A percentile compares a stretch with the other conserved stretches of the same genome.
phyloP scores from a whole-genome alignment of 768 basidiomycete species.

The Trametes cinnabarina region DNA sequence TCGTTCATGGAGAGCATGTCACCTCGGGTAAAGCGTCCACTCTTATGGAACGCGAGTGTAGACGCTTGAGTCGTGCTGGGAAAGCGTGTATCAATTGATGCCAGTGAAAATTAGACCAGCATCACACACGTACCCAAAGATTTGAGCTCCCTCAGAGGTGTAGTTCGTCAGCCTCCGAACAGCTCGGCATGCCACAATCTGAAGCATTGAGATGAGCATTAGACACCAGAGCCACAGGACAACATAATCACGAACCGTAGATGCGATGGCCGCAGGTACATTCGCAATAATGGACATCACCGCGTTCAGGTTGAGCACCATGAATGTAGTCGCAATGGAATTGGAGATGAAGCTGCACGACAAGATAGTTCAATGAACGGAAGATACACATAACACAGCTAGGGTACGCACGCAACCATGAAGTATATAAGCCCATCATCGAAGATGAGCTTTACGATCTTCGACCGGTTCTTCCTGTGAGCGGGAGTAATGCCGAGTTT shows the following conservation, averaged over 20 bases:
- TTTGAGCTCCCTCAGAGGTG: slow-evolving; percentile 44
- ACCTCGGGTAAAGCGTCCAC: slow-evolving; percentile 34
- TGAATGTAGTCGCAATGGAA: slow-evolving; percentile 50
- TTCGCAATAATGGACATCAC: slow-evolving; percentile 75
- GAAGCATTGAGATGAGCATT: not conserved
- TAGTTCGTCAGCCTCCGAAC: slow-evolving; percentile 68
- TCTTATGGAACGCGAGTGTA: slow-evolving; percentile 58
- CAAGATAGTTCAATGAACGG: not conserved
- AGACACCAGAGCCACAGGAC: not conserved
- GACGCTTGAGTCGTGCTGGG: slow-evolving; percentile 45
- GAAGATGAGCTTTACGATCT: slow-evolving; percentile 64
- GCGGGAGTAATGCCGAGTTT: slow-evolving; percentile 44
- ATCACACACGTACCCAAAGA: slow-evolving; percentile 42
- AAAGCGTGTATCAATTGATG: not conserved
- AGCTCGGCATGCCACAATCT: slow-evolving; percentile 64
- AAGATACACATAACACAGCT: not conserved
- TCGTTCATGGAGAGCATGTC: slow-evolving; percentile 26
- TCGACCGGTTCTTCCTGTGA: slow-evolving; percentile 34
- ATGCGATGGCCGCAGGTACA: slow-evolving; percentile 67
- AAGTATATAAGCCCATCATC: slow-evolving; percentile 73
- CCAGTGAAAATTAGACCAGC: slow-evolving; percentile 1
- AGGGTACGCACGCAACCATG: slow-evolving; percentile 58
- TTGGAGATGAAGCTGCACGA: slow-evolving; percentile 43
- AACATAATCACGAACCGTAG: slow-evolving; percentile 39
- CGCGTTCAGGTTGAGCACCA: slow-evolving; percentile 61